phyloP scores from a whole-genome alignment of 2,329 filamentous ascomycete species.

The Aureobasidium namibiae region DNA sequence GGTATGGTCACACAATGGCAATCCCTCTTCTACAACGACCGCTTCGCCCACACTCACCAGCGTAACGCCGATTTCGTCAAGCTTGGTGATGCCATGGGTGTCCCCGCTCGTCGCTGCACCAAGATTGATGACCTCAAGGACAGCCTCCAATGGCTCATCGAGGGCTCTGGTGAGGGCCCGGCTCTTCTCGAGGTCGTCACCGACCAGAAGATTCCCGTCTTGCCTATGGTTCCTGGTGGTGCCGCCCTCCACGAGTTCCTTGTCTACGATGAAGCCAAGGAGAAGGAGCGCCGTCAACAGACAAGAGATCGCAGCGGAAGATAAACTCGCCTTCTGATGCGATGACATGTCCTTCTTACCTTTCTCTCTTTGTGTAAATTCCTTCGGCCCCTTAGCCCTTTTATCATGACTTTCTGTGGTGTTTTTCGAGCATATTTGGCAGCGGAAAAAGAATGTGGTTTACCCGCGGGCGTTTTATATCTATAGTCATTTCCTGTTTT shows the following conservation, averaged over 20 bases:
- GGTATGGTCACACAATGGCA: conserved; percentile 99
- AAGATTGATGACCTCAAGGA: conserved; percentile 72
- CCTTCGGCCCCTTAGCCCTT: not conserved
- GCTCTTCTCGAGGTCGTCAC: conserved; percentile 87
- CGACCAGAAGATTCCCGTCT: conserved; percentile 83
- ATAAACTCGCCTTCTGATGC: conserved; percentile 16
- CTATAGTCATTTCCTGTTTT: not conserved
- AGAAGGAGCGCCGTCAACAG: conserved; percentile 30
- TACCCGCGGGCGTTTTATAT: conserved; percentile 1
- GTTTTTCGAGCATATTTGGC: conserved; percentile 7
- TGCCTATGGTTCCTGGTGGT: conserved; percentile 93
- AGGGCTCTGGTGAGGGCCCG: conserved; percentile 66
- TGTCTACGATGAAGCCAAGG: conserved; percentile 61
- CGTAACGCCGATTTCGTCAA: conserved; percentile 95
- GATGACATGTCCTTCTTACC: not conserved
- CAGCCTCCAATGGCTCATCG: conserved; percentile 79
- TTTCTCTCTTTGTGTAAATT: not conserved
- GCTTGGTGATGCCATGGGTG: conserved; percentile 81
- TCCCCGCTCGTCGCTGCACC: conserved; percentile 63
- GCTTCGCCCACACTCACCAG: conserved; percentile 88
- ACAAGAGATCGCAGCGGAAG: conserved; percentile 31
- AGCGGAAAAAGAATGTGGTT: conserved; percentile 6
- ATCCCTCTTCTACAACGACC: conserved; percentile 91
- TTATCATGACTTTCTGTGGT: conserved; percentile 3
- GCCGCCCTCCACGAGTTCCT: conserved; percentile 87